These are phyloP conservation scores for Dissoconium aciculare DNA, from an alignment of 2,329 filamentous ascomycete species.

Conservation along the genomic window DNA sequence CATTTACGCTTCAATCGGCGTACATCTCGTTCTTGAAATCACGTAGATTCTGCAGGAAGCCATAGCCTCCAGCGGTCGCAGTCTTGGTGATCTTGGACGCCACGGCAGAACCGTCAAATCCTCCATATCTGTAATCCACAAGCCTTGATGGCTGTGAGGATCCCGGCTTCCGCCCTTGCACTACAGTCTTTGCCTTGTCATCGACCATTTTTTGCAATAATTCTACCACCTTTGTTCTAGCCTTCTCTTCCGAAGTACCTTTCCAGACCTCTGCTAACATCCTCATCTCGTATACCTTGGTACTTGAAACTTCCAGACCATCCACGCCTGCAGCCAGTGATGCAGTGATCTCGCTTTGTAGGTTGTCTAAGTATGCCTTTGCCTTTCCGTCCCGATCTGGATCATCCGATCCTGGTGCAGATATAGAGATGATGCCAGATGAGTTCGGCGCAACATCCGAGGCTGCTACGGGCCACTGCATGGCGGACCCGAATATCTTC, in stretches of 20 bases:
- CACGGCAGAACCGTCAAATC: constrained; percentile 1
- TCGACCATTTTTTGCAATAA: constrained; percentile 67
- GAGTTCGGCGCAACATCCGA: constrained; percentile 76
- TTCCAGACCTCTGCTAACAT: constrained; percentile 73
- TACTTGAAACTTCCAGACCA: constrained; percentile 58
- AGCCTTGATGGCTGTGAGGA: constrained; percentile 12
- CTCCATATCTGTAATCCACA: constrained; percentile 19
- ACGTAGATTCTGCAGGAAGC: constrained; percentile 38
- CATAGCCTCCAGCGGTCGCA: constrained; percentile 24
- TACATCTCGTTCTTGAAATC: constrained; percentile 38
- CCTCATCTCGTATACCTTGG: constrained; percentile 62
- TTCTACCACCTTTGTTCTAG: constrained; percentile 67
- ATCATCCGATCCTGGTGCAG: constrained; percentile 51
- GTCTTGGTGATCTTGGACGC: constrained; percentile 6
- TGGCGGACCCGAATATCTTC: constrained; percentile 81
- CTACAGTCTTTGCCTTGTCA: constrained; percentile 42
- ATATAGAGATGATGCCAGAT: constrained; percentile 69
- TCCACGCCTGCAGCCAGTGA: constrained; percentile 46
- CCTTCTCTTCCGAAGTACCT: constrained; percentile 89
- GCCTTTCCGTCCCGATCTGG: constrained; percentile 60
- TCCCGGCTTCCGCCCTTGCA: constrained; percentile 16
- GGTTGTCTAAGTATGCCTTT: constrained; percentile 56
- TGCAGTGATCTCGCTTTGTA: constrained; percentile 56
- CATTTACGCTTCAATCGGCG: constrained; percentile 34
- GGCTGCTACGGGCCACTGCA: constrained; percentile 86